A percentile compares a stretch with the other conserved stretches of the same genome.
Conservation (phyloP, 768 basidiomycete genomes). For the Lanmaoa pseudosensibilis region DNA sequence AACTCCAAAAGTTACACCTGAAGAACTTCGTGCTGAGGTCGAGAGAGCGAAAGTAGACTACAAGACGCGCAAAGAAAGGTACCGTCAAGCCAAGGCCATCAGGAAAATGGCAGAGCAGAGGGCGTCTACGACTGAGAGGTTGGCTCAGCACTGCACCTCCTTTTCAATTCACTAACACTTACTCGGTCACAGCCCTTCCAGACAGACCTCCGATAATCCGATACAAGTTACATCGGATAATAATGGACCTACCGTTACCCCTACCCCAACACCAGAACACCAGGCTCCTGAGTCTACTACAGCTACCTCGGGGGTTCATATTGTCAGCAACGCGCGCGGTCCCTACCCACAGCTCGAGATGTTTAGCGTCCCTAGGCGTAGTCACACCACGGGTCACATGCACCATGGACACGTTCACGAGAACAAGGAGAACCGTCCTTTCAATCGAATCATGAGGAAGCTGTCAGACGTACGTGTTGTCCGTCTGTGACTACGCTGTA, state of each 20-base stretch:
- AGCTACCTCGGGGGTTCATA: slow-evolving; percentile 35
- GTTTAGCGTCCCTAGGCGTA: slow-evolving; percentile 51
- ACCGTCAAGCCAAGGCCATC: slow-evolving; percentile 57
- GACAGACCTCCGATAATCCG: slow-evolving; percentile 25
- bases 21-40: slow-evolving; percentile 41
- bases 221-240: slow-evolving; percentile 6
- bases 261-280: slow-evolving; percentile 9
- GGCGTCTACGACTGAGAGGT: slow-evolving; percentile 31
- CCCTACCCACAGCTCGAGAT: slow-evolving; percentile 65
- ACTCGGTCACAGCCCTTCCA: slow-evolving; percentile 22
- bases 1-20: slow-evolving; percentile 10
- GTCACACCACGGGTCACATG: slow-evolving; percentile 33
- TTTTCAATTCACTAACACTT: slow-evolving; percentile 7
- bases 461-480: slow-evolving; percentile 58
- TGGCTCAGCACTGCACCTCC: neutral
- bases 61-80: slow-evolving; percentile 68
- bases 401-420: slow-evolving; percentile 20
- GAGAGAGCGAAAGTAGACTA: slow-evolving; percentile 68
- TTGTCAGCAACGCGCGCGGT: slow-evolving; percentile 63
- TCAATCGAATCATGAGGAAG: slow-evolving; percentile 53
- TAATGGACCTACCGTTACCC: neutral
- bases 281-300: slow-evolving; percentile 19
- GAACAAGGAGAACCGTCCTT: slow-evolving; percentile 38
- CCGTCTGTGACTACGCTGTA: slow-evolving; percentile 6
- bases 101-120: slow-evolving; percentile 42